Percentiles rank a stretch among this genome's conserved stretches.
Conservation (phyloP, 2,329 filamentous ascomycete species). For the Byssothecium circinans region DNA sequence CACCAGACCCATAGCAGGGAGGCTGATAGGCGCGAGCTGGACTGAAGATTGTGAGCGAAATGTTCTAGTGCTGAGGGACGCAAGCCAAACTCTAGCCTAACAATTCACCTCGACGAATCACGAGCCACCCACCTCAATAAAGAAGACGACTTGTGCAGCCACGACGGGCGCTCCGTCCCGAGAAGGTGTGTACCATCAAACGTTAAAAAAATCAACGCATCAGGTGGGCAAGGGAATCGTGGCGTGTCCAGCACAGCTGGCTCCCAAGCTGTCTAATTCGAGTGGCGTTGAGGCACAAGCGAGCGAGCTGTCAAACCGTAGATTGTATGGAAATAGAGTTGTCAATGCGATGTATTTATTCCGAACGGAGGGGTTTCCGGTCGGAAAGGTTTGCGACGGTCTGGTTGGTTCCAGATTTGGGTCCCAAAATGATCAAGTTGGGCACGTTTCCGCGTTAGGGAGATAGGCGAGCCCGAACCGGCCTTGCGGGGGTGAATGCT, state of each 20-base stretch:
- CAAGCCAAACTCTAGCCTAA: not conserved
- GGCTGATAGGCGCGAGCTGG: not conserved
- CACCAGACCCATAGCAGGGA: not conserved
- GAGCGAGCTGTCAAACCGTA: not conserved
- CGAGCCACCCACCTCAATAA: not conserved
- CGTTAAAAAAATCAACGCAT: not conserved
- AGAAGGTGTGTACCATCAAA: not conserved
- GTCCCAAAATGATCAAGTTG: not conserved
- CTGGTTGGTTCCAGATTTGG: not conserved
- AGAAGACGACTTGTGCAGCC: not conserved
- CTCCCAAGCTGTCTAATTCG: not conserved
- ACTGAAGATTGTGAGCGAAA: slow-evolving; percentile 1
- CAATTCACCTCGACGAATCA: not conserved
- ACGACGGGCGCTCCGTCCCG: not conserved
- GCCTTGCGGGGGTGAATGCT: not conserved
- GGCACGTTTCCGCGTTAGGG: slow-evolving; percentile 1
- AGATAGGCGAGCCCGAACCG: not conserved
- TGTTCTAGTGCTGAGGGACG: slow-evolving; percentile 6
- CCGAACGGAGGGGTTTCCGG: too few species aligned
- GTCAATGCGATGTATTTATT: not conserved
- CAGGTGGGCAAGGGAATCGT: not conserved
- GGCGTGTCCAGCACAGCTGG: not conserved
- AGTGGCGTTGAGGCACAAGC: not conserved
- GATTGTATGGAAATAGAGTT: too few species aligned
- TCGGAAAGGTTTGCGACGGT: not conserved